phyloP scores from a whole-genome alignment of 768 basidiomycete species.

The Lactarius evosmus region DNA sequence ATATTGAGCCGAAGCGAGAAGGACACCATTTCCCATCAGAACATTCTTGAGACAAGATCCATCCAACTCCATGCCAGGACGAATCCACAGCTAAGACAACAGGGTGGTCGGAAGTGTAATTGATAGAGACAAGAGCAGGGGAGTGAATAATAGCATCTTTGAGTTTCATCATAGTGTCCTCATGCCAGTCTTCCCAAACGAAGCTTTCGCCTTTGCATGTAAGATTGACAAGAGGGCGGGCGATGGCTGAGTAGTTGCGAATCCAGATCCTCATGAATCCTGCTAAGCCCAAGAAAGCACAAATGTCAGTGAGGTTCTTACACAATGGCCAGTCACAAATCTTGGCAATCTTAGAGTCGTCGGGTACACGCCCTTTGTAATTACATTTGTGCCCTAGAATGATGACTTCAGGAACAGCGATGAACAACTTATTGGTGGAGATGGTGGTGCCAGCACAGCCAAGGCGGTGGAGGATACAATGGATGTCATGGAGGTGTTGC shows the following conservation, averaged over 20 bases:
- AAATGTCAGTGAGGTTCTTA: constrained; percentile 28
- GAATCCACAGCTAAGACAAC: constrained; percentile 33
- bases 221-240: constrained; percentile 28
- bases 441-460: neutral
- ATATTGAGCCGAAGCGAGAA: constrained; percentile 40
- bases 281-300: constrained; percentile 30
- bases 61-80: constrained; percentile 31
- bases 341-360: constrained; percentile 32
- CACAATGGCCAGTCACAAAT: constrained; percentile 31
- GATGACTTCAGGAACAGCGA: constrained; percentile 32
- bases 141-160: constrained; percentile 5
- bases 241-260: constrained; percentile 28
- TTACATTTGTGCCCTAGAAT: constrained; percentile 44
- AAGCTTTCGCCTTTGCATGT: constrained; percentile 26
- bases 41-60: constrained; percentile 33
- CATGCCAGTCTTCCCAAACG: neutral
- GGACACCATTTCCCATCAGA: constrained; percentile 28
- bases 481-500: constrained; percentile 1
- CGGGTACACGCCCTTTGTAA: constrained; percentile 34
- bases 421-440: constrained; percentile 2
- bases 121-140: constrained; percentile 28
- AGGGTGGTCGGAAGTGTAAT: constrained; percentile 25
- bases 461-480: constrained; percentile 7
- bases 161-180: neutral
- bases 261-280: constrained; percentile 30